A percentile compares a stretch with the other conserved stretches of the same genome.
Evolutionary conservation across 2,329 filamentous ascomycete genomes (phyloP).

Genomic region (Tolypocladium ovalisporum): DNA sequence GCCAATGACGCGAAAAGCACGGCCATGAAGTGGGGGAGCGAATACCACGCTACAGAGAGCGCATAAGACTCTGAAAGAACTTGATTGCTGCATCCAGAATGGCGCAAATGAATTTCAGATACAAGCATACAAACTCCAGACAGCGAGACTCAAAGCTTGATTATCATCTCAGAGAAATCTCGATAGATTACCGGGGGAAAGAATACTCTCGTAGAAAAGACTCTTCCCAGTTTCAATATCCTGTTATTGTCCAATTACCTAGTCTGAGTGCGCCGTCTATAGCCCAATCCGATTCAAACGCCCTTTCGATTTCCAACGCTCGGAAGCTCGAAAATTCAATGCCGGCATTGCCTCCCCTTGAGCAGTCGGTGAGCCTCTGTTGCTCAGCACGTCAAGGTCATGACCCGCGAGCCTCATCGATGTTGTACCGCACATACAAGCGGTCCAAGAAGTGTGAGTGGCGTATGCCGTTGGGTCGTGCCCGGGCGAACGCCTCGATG

Average conservation of each 20-base stretch:
- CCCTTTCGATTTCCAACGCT: background rate
- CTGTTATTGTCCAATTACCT: background rate
- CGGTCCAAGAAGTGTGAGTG: slow-evolving; percentile 84
- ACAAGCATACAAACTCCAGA: background rate
- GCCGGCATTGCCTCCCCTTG: background rate
- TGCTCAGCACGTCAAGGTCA: background rate
- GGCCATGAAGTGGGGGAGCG: background rate
- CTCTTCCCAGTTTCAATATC: background rate
- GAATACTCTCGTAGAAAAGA: background rate
- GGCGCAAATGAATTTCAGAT: background rate
- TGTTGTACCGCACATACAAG: slow-evolving; percentile 63
- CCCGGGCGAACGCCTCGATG: slow-evolving; percentile 63
- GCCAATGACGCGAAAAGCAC: background rate
- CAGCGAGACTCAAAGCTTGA: background rate
- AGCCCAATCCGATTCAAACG: background rate
- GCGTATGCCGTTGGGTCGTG: slow-evolving; percentile 71
- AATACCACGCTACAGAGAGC: background rate
- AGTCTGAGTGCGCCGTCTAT: background rate
- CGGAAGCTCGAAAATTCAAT: background rate
- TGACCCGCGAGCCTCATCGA: slow-evolving; percentile 9
- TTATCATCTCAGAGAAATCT: background rate
- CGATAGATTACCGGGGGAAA: background rate
- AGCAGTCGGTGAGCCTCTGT: background rate
- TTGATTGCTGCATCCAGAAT: background rate
- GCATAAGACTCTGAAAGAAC: background rate